Evolutionary conservation across 2,329 filamentous ascomycete genomes (phyloP).

Genomic region (Tolypocladium sp.): DNA sequence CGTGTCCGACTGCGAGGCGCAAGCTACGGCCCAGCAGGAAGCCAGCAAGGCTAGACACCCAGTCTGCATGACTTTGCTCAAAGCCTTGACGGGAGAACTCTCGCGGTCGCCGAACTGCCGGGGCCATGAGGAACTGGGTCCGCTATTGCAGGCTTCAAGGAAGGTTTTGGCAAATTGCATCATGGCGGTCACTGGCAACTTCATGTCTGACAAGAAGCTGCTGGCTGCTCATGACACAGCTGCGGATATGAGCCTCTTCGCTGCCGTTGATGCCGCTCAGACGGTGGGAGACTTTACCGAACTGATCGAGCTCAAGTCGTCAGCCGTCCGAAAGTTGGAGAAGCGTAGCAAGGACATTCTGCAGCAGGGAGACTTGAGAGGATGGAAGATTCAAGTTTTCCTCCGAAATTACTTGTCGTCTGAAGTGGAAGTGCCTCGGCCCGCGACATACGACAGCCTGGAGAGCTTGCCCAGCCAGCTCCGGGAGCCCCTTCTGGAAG

Average conservation of each 20-base stretch:
- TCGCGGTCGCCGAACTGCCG: conserved; percentile 16
- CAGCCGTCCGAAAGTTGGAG: conserved; percentile 24
- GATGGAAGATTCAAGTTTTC: conserved; percentile 38
- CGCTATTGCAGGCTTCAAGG: conserved; percentile 15
- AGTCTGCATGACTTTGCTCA: conserved; percentile 25
- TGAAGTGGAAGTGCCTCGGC: conserved; percentile 20
- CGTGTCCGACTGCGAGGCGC: conserved; percentile 12
- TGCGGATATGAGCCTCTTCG: conserved; percentile 18
- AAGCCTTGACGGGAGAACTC: conserved; percentile 19
- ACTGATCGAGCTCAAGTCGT: conserved; percentile 16
- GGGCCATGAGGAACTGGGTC: conserved; percentile 12
- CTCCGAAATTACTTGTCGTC: conserved; percentile 26
- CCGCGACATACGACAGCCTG: conserved; percentile 22
- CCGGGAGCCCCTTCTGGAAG: conserved; percentile 21
- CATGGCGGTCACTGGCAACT: conserved; percentile 13
- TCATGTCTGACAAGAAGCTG: conserved; percentile 20
- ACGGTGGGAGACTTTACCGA: conserved; percentile 11
- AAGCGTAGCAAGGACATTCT: conserved; percentile 23
- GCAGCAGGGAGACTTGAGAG: conserved; percentile 24
- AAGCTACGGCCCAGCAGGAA: not conserved
- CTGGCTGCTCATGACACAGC: conserved; percentile 11
- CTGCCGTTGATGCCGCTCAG: conserved; percentile 22
- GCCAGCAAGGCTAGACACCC: conserved; percentile 6
- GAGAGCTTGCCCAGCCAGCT: conserved; percentile 16
- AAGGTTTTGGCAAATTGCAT: conserved; percentile 17